A percentile compares a stretch with the other conserved stretches of the same genome.
Conservation (phyloP, 2,329 filamentous ascomycete species). For the Fusarium chlamydosporum region DNA sequence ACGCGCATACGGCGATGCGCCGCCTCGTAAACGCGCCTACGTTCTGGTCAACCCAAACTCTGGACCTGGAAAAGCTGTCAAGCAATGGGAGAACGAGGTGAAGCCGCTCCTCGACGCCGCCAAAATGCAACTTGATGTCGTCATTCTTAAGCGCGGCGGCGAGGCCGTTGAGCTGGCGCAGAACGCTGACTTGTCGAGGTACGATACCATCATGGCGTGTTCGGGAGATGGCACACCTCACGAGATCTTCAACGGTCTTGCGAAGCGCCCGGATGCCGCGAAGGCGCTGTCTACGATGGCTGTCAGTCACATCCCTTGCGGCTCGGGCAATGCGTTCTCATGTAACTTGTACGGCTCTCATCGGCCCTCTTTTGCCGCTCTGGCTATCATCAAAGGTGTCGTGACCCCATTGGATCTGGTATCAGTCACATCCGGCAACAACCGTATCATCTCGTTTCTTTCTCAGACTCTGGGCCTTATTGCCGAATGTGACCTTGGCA, state of each 20-base stretch:
- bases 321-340: slow-evolving; percentile 94
- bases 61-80: slow-evolving; percentile 82
- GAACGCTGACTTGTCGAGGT: slow-evolving; percentile 81
- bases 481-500: slow-evolving; percentile 90
- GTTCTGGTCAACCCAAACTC: slow-evolving; percentile 93
- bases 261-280: slow-evolving; percentile 79
- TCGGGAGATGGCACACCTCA: slow-evolving; percentile 93
- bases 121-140: slow-evolving; percentile 79
- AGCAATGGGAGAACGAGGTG: slow-evolving; percentile 80
- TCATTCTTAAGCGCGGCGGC: slow-evolving; percentile 77
- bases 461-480: slow-evolving; percentile 92
- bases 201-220: slow-evolving; percentile 88
- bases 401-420: slow-evolving; percentile 87
- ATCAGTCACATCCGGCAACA: slow-evolving; percentile 85
- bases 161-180: slow-evolving; percentile 85
- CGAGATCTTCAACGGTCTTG: slow-evolving; percentile 95
- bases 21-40: slow-evolving; percentile 82
- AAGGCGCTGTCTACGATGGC: slow-evolving; percentile 82
- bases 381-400: slow-evolving; percentile 89
- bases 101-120: slow-evolving; percentile 88
- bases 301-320: slow-evolving; percentile 89
- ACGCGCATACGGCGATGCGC: slow-evolving; percentile 77
- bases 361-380: slow-evolving; percentile 79
- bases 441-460: slow-evolving; percentile 85
- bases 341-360: slow-evolving; percentile 89